A percentile compares a stretch with the other conserved stretches of the same genome.
Conservation (phyloP, 495 filamentous ascomycete species). For the Saxispiralis lemnorum region DNA sequence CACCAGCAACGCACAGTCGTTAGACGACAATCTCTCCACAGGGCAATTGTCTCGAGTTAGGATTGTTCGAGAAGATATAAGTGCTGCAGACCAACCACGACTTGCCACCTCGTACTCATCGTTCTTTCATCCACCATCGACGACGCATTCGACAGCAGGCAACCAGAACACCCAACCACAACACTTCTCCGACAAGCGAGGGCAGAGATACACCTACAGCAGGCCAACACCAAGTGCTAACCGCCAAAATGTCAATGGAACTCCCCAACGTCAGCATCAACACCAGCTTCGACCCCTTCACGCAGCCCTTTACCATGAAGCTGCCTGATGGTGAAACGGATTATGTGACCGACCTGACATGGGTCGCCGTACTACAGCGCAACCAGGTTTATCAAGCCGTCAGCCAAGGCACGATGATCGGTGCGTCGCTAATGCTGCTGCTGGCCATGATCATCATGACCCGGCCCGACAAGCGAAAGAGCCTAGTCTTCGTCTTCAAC, state of each 20-base stretch:
- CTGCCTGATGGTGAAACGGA: constrained; percentile 30
- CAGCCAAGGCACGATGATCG: constrained; percentile 57
- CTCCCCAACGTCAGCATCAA: constrained; percentile 6
- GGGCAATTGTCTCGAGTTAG: neutral
- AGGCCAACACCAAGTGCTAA: neutral
- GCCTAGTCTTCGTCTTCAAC: constrained; percentile 48
- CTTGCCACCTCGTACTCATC: neutral
- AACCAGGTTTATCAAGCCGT: constrained; percentile 40
- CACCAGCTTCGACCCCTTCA: constrained; percentile 34
- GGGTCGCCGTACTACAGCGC: constrained; percentile 31
- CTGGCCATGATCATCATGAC: constrained; percentile 48
- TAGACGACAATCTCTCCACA: neutral
- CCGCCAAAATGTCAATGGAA: neutral
- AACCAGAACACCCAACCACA: neutral
- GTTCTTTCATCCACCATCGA: neutral
- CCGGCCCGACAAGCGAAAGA: constrained; percentile 40
- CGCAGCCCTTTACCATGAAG: constrained; percentile 40
- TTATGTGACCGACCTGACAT: constrained; percentile 32
- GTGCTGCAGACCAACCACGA: neutral
- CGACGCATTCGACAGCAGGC: neutral
- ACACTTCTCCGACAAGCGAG: neutral
- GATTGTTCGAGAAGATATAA: neutral
- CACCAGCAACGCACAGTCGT: neutral
- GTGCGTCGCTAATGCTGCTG: constrained; percentile 51
- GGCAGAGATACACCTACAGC: no score